Evolutionary conservation across 139 green algal genomes (phyloP).

Genomic region (Asterochloris erici): DNA sequence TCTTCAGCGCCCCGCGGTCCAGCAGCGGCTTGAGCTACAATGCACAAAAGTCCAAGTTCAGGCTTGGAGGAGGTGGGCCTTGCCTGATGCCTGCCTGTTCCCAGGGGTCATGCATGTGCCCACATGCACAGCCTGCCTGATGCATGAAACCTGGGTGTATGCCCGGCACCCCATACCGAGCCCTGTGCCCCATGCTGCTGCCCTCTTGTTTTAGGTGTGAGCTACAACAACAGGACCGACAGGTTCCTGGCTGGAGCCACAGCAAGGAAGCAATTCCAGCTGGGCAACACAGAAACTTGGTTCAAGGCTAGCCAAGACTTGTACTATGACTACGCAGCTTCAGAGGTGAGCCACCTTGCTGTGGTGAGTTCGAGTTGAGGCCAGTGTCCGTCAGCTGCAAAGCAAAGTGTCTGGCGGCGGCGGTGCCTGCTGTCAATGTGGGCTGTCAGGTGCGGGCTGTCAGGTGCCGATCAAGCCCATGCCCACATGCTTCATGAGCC

Average conservation of each 20-base stretch:
- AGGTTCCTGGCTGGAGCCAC: neutral
- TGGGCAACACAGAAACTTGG: conserved; percentile 8
- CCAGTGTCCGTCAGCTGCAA: no score
- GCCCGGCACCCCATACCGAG: no score
- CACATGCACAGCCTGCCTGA: no score
- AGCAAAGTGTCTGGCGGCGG: no score
- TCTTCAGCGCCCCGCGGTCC: neutral
- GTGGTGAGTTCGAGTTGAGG: no score
- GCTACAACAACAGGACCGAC: conserved; percentile 3
- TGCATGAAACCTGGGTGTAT: no score
- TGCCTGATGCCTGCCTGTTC: no score
- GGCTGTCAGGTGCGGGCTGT: no score
- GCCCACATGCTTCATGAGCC: no score
- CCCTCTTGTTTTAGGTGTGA: neutral
- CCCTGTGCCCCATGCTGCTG: neutral
- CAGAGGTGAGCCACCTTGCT: neutral
- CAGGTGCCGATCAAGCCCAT: no score
- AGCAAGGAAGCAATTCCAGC: conserved; percentile 12
- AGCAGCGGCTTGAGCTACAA: conserved; percentile 1
- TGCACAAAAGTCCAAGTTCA: conserved; percentile 4
- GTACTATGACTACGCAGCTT: neutral
- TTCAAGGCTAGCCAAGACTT: neutral
- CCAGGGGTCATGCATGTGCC: no score
- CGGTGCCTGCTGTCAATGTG: no score
- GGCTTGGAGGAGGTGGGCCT: conserved; percentile 2